Percentiles rank a stretch among this genome's conserved stretches.
Evolutionary conservation across 2,329 filamentous ascomycete species (phyloP).

Genomic region (Arthrobotrys sinensis): DNA sequence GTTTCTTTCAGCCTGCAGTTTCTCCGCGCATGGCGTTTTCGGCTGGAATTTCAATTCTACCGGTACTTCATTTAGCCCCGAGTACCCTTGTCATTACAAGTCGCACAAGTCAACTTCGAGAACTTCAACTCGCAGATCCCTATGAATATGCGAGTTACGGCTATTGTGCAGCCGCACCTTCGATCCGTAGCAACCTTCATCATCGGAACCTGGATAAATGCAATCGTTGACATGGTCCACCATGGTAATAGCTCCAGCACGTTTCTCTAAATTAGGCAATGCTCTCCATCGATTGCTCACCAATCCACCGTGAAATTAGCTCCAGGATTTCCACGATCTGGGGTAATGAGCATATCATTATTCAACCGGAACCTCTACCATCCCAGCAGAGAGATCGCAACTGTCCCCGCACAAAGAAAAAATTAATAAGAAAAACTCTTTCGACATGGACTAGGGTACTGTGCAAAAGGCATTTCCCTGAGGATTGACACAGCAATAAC

Average conservation of each 20-base stretch:
- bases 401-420: constrained; percentile 28
- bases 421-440: constrained; percentile 9
- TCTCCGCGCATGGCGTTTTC: constrained; percentile 53
- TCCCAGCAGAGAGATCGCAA: constrained; percentile 10
- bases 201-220: constrained; percentile 50
- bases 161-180: constrained; percentile 33
- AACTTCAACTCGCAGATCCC: constrained; percentile 12
- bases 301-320: constrained; percentile 19
- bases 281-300: constrained; percentile 25
- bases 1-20: constrained; percentile 31
- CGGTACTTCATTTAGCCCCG: constrained; percentile 58
- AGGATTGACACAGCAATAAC: constrained; percentile 19
- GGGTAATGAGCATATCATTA: constrained; percentile 41
- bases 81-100: constrained; percentile 26
- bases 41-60: constrained; percentile 58
- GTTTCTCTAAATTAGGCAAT: constrained; percentile 45
- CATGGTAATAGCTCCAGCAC: constrained; percentile 33
- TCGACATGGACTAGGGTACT: constrained; percentile 29
- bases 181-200: constrained; percentile 26
- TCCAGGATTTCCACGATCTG: constrained; percentile 45
- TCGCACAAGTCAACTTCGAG: constrained; percentile 32
- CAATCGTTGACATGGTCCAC: constrained; percentile 14
- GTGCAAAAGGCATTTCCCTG: constrained; percentile 17
- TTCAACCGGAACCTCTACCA: constrained; percentile 51
- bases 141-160: constrained; percentile 27